Conservation (phyloP, 805 yeast genomes). For the Grigorovia humatica region DNA sequence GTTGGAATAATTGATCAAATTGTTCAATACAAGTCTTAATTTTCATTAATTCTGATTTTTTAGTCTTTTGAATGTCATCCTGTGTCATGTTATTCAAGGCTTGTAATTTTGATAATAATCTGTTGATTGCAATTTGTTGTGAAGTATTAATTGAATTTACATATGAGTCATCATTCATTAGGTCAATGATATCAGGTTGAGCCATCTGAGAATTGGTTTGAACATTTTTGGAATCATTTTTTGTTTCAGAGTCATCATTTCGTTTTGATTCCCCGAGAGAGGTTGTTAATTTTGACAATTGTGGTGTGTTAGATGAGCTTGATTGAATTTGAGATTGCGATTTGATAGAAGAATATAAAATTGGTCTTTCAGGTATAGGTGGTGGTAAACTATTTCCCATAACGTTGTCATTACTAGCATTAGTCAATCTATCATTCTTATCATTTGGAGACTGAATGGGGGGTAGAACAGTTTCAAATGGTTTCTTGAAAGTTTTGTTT, state of each 20-base stretch:
- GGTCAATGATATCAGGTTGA: slow-evolving; percentile 2
- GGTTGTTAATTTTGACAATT: background rate
- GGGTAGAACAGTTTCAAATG: background rate
- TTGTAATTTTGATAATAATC: background rate
- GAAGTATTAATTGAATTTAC: background rate
- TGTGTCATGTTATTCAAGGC: background rate
- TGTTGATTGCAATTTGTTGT: background rate
- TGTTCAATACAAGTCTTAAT: background rate
- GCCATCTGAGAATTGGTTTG: background rate
- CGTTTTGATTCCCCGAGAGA: background rate
- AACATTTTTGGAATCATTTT: background rate
- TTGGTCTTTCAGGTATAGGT: slow-evolving; percentile 1
- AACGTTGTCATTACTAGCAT: background rate
- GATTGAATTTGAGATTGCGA: background rate
- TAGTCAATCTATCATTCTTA: background rate
- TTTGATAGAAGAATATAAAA: background rate
- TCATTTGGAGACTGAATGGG: background rate
- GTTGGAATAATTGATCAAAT: background rate
- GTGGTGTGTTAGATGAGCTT: background rate
- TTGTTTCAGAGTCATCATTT: background rate
- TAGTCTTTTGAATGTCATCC: background rate
- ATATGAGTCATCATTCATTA: slow-evolving; percentile 6
- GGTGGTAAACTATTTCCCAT: background rate
- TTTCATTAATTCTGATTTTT: background rate
- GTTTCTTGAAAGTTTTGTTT: background rate